Conservation (phyloP, 768 basidiomycete species). For the Xanthoconium stramineum region DNA sequence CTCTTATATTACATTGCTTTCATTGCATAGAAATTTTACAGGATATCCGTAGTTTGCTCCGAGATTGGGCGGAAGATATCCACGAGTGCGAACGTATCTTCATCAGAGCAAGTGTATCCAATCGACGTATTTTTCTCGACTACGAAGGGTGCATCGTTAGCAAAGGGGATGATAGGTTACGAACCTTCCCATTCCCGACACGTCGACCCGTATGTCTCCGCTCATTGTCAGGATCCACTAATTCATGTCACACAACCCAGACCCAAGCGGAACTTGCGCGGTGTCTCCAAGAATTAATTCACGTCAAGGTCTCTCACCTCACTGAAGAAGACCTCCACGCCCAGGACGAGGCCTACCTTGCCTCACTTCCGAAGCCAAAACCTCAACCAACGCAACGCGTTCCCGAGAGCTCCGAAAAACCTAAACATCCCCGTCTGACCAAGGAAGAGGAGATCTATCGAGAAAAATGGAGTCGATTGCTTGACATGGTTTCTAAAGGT, state of each 20-base stretch:
- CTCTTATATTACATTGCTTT: background rate
- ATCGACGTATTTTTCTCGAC: slow-evolving; percentile 85
- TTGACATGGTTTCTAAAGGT: slow-evolving; percentile 92
- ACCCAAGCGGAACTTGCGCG: slow-evolving; percentile 88
- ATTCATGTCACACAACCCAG: slow-evolving; percentile 36
- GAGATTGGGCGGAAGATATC: slow-evolving; percentile 87
- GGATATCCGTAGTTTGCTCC: slow-evolving; percentile 85
- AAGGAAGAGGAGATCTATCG: slow-evolving; percentile 78
- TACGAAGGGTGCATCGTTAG: slow-evolving; percentile 76
- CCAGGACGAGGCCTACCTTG: slow-evolving; percentile 87
- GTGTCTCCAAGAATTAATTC: slow-evolving; percentile 82
- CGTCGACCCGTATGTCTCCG: slow-evolving; percentile 72
- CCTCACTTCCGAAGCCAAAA: slow-evolving; percentile 83
- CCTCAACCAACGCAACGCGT: slow-evolving; percentile 40
- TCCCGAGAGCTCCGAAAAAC: slow-evolving; percentile 39
- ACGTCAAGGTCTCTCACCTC: slow-evolving; percentile 80
- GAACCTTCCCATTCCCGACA: slow-evolving; percentile 95
- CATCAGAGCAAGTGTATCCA: slow-evolving; percentile 85
- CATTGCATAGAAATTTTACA: slow-evolving; percentile 26
- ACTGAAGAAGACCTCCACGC: slow-evolving; percentile 80
- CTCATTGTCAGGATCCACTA: background rate
- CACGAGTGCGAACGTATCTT: slow-evolving; percentile 85
- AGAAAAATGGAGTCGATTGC: slow-evolving; percentile 77
- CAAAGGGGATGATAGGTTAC: slow-evolving; percentile 79
- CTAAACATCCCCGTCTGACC: slow-evolving; percentile 57